Evolutionary conservation across 768 basidiomycete species (phyloP).

Genomic region (Lactifluus piperatus): DNA sequence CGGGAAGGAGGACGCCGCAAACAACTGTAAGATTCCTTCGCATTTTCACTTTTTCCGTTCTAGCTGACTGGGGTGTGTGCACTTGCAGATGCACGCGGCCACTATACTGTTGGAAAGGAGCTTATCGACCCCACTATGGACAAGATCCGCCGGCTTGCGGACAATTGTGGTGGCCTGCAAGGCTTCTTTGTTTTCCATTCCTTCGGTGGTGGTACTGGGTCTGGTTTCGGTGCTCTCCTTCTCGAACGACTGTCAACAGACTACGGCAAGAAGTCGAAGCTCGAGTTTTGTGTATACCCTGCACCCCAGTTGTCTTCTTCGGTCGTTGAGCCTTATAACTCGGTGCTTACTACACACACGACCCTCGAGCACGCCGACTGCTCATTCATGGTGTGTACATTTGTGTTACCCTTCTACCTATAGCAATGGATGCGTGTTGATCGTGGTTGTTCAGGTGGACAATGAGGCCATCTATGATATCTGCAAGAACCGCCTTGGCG

Average conservation of each 20-base stretch:
- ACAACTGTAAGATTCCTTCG: conserved; percentile 68
- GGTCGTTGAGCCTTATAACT: conserved; percentile 98
- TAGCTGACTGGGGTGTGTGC: background rate
- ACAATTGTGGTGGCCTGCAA: conserved; percentile 94
- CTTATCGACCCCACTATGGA: conserved; percentile 95
- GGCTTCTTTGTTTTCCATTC: conserved; percentile 99
- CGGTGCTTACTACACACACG: conserved; percentile 93
- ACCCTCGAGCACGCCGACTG: conserved; percentile 98
- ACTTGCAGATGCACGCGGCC: conserved; percentile 82
- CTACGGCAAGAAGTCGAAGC: conserved; percentile 98
- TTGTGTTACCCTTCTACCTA: background rate
- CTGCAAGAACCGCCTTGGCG: conserved; percentile 91
- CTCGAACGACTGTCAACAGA: conserved; percentile 94
- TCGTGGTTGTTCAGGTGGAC: conserved; percentile 56
- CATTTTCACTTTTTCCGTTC: conserved; percentile 4
- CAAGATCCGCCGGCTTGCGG: conserved; percentile 87
- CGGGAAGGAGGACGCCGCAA: conserved; percentile 98
- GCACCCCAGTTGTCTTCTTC: conserved; percentile 89
- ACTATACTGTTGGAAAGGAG: conserved; percentile 98
- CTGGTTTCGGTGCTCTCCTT: conserved; percentile 93
- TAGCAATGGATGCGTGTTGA: background rate
- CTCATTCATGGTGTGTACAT: conserved; percentile 81
- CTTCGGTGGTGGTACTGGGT: conserved; percentile 98
- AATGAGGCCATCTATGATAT: conserved; percentile 99
- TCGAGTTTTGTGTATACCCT: conserved; percentile 96